Base-by-base conservation (phyloP, 2,329 filamentous ascomycete genomes). In the Pezicula neosporulosa region DNA sequence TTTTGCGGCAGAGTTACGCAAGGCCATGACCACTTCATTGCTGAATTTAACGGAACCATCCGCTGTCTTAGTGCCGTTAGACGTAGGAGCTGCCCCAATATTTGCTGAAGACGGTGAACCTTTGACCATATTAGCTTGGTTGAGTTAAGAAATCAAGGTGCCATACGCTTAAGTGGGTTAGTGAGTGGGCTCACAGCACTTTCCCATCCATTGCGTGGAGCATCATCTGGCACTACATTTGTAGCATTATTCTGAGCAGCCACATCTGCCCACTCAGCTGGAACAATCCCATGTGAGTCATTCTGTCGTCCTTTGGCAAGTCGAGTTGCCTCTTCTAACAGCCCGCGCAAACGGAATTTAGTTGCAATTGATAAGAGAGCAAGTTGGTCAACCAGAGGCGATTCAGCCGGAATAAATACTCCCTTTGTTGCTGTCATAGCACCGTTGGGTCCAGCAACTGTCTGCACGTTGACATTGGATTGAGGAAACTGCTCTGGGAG, bases 291-390 rank as follows among this genome's bases (percentile, higher is more conserved):
- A 67, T 96, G 87, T 2, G 91, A 89, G 18, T 87, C 89, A 54
- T 80, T 83, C 64, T 89, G 87, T 49, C 93, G 83, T 53, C 82
- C 87, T 53, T 78, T 77, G 3, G 90, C 82, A 43, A 96, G 71
- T 9, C 78, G 78, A 49, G 85, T 81, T 10, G 90, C 85, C 61
- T 96, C 91, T 63, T 92, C 87, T 3, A 97, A 65, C 28, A 97
- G 71, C 12, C 84, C 82, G 48, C 89, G 80, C 36, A 97, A 61
- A 27, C 90, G 81, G 60, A 95, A 87, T 65, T 93, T 90, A 9
- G 90, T 85, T 16, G 89, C 89, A 51, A 97, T 79, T 6, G 90
- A 94, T 52, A 97, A 68, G 15, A 97, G 76, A 24, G 89, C 87
- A 42, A 97, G 72, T 59, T 97, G 88, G 55, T 96, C 91, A 13